These are phyloP conservation scores for Fraxinus floribunda DNA, from an alignment of 305 asterid genomes.

Conservation along the genomic window DNA sequence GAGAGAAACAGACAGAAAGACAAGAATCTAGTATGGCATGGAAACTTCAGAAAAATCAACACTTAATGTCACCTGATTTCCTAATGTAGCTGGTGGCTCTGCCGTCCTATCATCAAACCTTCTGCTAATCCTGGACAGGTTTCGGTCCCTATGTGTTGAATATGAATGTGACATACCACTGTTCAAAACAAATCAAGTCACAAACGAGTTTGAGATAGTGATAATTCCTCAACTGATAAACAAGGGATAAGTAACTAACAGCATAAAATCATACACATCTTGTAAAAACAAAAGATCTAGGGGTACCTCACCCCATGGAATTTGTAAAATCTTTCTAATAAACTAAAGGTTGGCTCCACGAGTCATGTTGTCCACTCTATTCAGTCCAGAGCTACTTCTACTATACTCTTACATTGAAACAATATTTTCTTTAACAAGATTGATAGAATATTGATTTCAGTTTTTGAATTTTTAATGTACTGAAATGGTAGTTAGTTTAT, in stretches of 20 bases:
- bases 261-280: not conserved
- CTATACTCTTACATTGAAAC: not conserved
- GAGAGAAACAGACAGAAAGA: not conserved
- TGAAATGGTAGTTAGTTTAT: not conserved
- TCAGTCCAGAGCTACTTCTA: constrained; percentile 3
- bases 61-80: constrained; percentile 46
- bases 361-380: not conserved
- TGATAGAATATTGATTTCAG: not conserved
- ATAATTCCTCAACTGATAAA: constrained; percentile 4
- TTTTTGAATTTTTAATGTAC: not conserved
- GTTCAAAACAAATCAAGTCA: constrained; percentile 23
- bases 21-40: not conserved
- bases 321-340: not conserved
- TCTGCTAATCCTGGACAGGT: constrained; percentile 46
- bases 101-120: constrained; percentile 54
- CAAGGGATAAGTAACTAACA: constrained; percentile 4
- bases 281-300: not conserved
- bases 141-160: constrained; percentile 65
- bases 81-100: constrained; percentile 43
- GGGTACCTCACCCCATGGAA: not conserved
- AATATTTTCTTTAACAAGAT: not conserved
- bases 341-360: not conserved
- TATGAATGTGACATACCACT: constrained; percentile 92
- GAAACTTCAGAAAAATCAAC: not conserved
- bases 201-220: constrained; percentile 8